phyloP scores from a whole-genome alignment of 179 eudicot genomes.

The Beta macrorhiza region DNA sequence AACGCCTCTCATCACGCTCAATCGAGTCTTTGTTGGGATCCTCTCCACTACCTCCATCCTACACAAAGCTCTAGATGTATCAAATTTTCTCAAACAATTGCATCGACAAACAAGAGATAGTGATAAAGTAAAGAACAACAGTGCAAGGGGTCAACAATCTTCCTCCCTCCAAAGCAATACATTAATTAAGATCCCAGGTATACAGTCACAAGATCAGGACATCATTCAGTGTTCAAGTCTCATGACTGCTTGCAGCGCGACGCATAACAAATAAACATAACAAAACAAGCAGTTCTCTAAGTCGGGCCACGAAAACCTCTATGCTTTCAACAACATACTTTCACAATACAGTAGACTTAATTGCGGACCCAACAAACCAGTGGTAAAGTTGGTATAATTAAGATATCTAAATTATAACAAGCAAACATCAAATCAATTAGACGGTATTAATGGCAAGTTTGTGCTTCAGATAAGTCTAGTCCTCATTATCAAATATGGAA shows the following conservation, averaged over 20 bases:
- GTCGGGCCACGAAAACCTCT: neutral
- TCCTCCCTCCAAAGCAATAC: neutral
- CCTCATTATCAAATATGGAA: too few relatives aligned
- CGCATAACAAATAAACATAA: neutral
- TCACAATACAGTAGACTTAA: neutral
- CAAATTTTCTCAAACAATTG: slow-evolving; percentile 7
- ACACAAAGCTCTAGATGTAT: slow-evolving; percentile 16
- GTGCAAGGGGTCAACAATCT: neutral
- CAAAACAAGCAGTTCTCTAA: neutral
- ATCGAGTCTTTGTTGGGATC: slow-evolving; percentile 74
- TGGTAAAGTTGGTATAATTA: neutral
- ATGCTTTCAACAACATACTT: neutral
- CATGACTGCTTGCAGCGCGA: neutral
- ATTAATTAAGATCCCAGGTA: neutral
- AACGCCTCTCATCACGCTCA: slow-evolving; percentile 91
- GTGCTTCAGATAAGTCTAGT: too few relatives aligned
- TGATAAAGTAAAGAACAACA: neutral
- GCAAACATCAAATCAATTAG: neutral
- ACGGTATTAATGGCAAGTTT: too few relatives aligned
- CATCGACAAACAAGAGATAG: slow-evolving; percentile 2
- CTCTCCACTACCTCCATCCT: slow-evolving; percentile 89
- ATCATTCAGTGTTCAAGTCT: neutral
- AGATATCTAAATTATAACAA: neutral
- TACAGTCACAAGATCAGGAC: neutral
- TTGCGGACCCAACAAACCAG: neutral